Evolutionary conservation across 2,329 filamentous ascomycete species (phyloP), one percentile per base, ranked within the genome.

Genomic region (Exophiala bonariae): DNA sequence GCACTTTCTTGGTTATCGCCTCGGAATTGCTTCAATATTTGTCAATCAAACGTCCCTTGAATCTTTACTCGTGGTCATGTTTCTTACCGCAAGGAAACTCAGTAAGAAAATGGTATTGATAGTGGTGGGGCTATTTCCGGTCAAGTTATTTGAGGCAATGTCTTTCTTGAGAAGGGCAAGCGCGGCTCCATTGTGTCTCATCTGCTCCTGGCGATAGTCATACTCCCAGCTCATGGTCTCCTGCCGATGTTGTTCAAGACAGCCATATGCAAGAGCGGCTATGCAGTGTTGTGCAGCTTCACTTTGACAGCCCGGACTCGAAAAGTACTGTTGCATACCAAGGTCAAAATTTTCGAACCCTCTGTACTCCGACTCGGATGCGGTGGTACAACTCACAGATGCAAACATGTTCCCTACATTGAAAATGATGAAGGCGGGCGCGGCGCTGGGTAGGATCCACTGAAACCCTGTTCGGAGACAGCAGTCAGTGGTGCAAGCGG

Each of bases 261-360:
- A 19, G n/a, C 16, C 20, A 20, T 38, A 38, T 38, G 35, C 35
- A 6, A 20, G 16, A 4, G 35, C 35, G 18, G 35, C 35, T n/a
- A 38, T 38, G 18, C n/a, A 16, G 18, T 38, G 35, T 20, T 38
- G 35, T 7, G 35, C 35, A 38, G 35, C 35, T 17, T 38, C n/a
- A 19, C 35, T 38, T 19, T 38, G 35, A 20, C 35, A 38, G 7
- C 16, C 35, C 9, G 35, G 18, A 38, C 35, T 38, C 6, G 35
- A 6, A 20, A 38, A n/a, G 35, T 17, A 38, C 35, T 26, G n/a
- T n/a, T 35, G 33, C 7, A 35, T 14, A 14, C 7, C 7, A 14
- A 14, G 7, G 33, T 35, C 18, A 35, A 14, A n/a, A n/a, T n/a
- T n/a, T n/a, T n/a, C n/a, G n/a, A n/a, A n/a, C n/a, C n/a, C n/a